Conservation (phyloP, 2,329 filamentous ascomycete genomes). For the Fusarium torulosum region DNA sequence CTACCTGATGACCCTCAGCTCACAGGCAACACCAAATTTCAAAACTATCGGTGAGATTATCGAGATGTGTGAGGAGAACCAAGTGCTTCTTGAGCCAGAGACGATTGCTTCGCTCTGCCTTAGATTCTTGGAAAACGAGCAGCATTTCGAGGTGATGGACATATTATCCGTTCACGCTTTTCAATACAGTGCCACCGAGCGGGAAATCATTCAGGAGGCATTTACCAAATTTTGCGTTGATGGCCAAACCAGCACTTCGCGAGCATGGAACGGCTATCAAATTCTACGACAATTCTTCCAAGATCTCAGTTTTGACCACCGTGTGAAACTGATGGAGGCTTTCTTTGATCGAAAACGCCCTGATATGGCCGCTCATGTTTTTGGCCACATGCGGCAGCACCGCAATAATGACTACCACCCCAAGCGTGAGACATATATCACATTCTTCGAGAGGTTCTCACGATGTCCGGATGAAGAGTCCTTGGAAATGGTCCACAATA, state of each 20-base stretch:
- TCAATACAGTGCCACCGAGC: conserved; percentile 77
- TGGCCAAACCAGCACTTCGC: conserved; percentile 69
- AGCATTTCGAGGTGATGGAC: conserved; percentile 83
- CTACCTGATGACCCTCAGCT: conserved; percentile 77
- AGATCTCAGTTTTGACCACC: conserved; percentile 73
- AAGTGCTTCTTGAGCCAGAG: conserved; percentile 76
- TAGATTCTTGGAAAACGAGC: conserved; percentile 79
- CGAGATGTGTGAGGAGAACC: conserved; percentile 77
- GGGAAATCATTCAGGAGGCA: conserved; percentile 72
- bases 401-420: conserved; percentile 73
- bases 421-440: conserved; percentile 78
- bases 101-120: conserved; percentile 81
- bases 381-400: conserved; percentile 93
- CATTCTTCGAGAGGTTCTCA: conserved; percentile 82
- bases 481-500: conserved; percentile 85
- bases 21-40: conserved; percentile 71
- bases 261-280: conserved; percentile 75
- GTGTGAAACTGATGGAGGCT: conserved; percentile 80
- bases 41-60: conserved; percentile 79
- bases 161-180: conserved; percentile 81
- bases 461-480: conserved; percentile 66
- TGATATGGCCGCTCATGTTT: conserved; percentile 88
- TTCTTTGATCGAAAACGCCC: conserved; percentile 84
- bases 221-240: conserved; percentile 79
- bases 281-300: conserved; percentile 74